These are phyloP conservation scores for Cinchona pubescens DNA, from an alignment of 257 asterid species.

Conservation along the genomic window DNA sequence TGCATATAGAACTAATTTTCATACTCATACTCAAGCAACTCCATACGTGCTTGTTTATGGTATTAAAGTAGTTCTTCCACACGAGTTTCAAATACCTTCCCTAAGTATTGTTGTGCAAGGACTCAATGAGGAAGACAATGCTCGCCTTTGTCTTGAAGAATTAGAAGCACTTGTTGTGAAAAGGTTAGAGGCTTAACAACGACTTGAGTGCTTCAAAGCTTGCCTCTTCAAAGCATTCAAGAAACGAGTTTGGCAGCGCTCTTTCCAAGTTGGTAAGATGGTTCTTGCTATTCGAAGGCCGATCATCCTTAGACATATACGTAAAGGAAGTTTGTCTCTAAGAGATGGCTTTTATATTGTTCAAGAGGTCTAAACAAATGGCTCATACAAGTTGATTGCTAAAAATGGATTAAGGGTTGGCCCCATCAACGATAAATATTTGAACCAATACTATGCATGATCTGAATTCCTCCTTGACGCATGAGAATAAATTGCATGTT, in stretches of 20 bases:
- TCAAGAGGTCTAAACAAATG: background rate
- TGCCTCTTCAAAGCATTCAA: background rate
- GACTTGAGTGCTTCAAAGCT: background rate
- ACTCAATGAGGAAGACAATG: background rate
- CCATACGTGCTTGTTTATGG: no score
- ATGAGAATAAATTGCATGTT: background rate
- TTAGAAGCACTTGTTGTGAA: background rate
- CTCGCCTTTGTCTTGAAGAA: background rate
- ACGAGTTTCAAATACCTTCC: background rate
- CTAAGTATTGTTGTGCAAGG: background rate
- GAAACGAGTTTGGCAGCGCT: background rate
- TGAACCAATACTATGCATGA: background rate
- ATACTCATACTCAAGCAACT: no score
- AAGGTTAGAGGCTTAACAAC: background rate
- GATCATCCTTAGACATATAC: background rate
- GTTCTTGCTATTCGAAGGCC: background rate
- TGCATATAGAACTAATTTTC: no score
- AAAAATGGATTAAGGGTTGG: background rate
- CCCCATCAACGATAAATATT: no score
- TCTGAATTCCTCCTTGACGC: background rate
- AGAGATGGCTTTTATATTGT: background rate
- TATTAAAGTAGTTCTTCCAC: no score
- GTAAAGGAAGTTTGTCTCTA: no score
- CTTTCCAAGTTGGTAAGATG: background rate
- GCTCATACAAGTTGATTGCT: background rate